Conservation (phyloP, 139 green algal genomes). For the Bryopsis sp. region DNA sequence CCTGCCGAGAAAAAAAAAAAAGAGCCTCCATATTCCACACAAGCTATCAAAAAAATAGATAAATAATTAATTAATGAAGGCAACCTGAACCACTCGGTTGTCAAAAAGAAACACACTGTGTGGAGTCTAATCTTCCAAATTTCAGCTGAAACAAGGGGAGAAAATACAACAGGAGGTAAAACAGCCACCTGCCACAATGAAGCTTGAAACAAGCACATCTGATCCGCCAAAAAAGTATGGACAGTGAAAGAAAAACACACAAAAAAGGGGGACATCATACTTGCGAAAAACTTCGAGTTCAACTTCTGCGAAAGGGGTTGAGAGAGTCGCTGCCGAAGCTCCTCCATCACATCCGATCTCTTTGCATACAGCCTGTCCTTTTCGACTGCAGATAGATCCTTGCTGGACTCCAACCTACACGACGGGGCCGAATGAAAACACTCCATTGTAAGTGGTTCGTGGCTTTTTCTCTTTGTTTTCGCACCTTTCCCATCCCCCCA, state of each 20-base stretch:
- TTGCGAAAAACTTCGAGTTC: constrained; percentile 9
- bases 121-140: not conserved
- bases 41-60: too few species aligned
- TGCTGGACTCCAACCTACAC: not conserved
- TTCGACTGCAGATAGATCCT: not conserved
- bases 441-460: not conserved
- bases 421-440: not conserved
- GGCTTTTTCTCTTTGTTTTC: too few species aligned
- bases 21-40: too few species aligned
- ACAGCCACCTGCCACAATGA: not conserved
- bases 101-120: too few species aligned
- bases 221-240: not conserved
- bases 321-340: not conserved
- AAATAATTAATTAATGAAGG: too few species aligned
- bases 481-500: too few species aligned
- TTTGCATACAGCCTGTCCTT: not conserved
- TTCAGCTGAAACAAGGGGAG: not conserved
- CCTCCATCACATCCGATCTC: not conserved
- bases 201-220: not conserved
- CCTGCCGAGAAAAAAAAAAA: too few species aligned
- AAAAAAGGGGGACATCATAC: not conserved
- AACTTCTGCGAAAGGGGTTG: constrained; percentile 4
- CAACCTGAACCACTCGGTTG: too few species aligned
- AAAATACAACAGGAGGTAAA: not conserved
- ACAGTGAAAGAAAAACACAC: not conserved